Evolutionary conservation across 208 protist genomes (phyloP), one percentile per base, ranked within the genome.

Genomic region (Wallacemonas sp.): DNA sequence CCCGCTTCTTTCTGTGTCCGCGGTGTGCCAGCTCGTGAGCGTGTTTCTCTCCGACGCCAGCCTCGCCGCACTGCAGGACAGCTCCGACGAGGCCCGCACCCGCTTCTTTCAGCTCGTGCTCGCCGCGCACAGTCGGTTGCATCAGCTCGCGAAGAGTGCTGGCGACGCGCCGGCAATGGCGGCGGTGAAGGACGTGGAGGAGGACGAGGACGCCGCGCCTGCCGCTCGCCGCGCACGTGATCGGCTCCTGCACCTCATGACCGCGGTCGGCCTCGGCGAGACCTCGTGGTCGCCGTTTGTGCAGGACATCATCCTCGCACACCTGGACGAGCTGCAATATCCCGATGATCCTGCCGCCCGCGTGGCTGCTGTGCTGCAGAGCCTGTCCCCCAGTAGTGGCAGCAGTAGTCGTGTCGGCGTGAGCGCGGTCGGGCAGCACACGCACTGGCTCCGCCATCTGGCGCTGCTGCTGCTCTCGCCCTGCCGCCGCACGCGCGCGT

Each of bases 391-490:
- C 29, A 3, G 49, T 3, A 29, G 12, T 20, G 33, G 33, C 33
- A 20, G 3, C 7, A 26, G 7, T 8, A 18, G 12, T 3, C n/a
- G 18, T 28, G 41, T 49, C 4, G 41, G n/a, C 3, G 26, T 64
- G 18, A n/a, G n/a, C n/a, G n/a, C n/a, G n/a, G n/a, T n/a, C n/a
- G 36, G 57, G 14, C 26, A 20, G 25, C 14, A n/a, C 39, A 23
- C 14, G 28, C 32, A 54, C 32, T 92, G 82, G 82, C 54, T 81
- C 31, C 73, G 65, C 32, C 71, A 85, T 65, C 18, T 67, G 32
- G 68, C 79, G 25, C 36, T 86, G 26, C 61, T 92, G 25, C 32
- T 89, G 26, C 77, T 92, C n/a, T 76, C 48, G 7, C 52, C 77
- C n/a, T 29, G 57, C 16, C 70, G 64, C 26, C 72, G 72, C 44